These are phyloP conservation scores for Trifolium dubium DNA, from an alignment of 306 rosid species.

Conservation along the genomic window DNA sequence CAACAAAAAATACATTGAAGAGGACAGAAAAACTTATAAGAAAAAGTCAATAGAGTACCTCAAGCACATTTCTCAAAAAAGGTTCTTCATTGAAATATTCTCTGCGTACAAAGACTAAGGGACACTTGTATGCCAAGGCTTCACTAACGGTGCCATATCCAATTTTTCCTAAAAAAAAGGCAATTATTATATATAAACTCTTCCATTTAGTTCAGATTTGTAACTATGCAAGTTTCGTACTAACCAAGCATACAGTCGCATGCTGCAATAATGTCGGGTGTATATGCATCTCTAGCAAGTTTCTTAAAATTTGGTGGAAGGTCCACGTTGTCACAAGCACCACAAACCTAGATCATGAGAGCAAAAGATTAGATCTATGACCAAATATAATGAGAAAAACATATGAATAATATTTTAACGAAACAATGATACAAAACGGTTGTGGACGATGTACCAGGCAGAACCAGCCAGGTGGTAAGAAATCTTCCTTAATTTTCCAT, in stretches of 20 bases:
- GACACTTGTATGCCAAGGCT: constrained; percentile 85
- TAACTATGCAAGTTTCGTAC: constrained; percentile 39
- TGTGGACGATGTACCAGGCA: constrained; percentile 69
- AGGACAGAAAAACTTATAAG: constrained; percentile 14
- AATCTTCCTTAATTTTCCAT: constrained; percentile 91
- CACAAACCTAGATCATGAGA: constrained; percentile 74
- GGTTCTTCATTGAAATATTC: constrained; percentile 99
- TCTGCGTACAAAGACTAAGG: constrained; percentile 96
- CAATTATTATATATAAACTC: constrained; percentile 10
- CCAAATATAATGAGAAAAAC: constrained; percentile 14
- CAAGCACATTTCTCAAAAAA: constrained; percentile 97
- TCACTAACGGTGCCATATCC: constrained; percentile 97
- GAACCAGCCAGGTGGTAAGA: constrained; percentile 89
- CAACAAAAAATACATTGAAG: constrained; percentile 11
- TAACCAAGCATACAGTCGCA: constrained; percentile 98
- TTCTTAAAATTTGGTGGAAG: constrained; percentile 85
- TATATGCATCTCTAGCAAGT: constrained; percentile 82
- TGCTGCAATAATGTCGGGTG: constrained; percentile 93
- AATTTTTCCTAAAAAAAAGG: constrained; percentile 77
- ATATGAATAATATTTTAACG: constrained; percentile 15
- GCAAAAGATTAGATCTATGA: constrained; percentile 13
- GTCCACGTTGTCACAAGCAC: constrained; percentile 75
- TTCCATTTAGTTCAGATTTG: constrained; percentile 33
- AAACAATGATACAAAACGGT: constrained; percentile 34
- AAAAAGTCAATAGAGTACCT: constrained; percentile 56